Evolutionary conservation across 2,329 filamentous ascomycete species (phyloP), one percentile per base, ranked within the genome.

Genomic region (Nannizziopsis barbatae): DNA sequence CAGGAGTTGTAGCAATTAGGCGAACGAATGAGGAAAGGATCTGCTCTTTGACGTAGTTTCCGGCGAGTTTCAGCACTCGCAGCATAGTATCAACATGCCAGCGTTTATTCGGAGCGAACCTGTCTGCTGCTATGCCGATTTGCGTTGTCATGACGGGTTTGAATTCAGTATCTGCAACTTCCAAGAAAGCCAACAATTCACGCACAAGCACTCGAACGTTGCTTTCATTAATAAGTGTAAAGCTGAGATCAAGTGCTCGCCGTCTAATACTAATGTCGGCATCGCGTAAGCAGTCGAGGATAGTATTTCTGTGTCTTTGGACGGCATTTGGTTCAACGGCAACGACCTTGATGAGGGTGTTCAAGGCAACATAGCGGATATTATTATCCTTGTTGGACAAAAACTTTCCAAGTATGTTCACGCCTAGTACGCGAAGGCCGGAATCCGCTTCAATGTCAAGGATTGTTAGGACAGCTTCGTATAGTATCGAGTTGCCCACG

Each of bases 11-110:
- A 11, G 92, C 92, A 55, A 98, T 90, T 2, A 98, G 78, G 42
- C 93, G 84, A 52, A 98, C 84, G 62, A 98, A 96, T 0, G 92
- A 96, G 0, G 92, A 95, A 50, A 98, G 69, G 52, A 98, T 98
- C 58, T 93, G 92, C 65, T 98, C 92, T 66, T 95, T 96, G 57
- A 98, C 89, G 60, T 92, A 95, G 67, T 93, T 95, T 41, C 92
- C 92, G 45, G 92, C 92, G 55, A 98, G 74, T 50, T 89, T 95
- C 57, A 98, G 69, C 18, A 98, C 88, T 17, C 93, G 80, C 47
- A 98, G 74, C 83, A 98, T 95, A 2, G 93, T 98, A 62, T 98
- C 92, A 57, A 96, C 84, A 63, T 98, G 92, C 92, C 92, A 98
- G 63, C 92, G 77, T 71, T 96, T 96, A 70, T 92, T 96, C 0